These are phyloP conservation scores for Cyclaneusma minus DNA, from an alignment of 2,329 filamentous ascomycete species.

Conservation along the genomic window DNA sequence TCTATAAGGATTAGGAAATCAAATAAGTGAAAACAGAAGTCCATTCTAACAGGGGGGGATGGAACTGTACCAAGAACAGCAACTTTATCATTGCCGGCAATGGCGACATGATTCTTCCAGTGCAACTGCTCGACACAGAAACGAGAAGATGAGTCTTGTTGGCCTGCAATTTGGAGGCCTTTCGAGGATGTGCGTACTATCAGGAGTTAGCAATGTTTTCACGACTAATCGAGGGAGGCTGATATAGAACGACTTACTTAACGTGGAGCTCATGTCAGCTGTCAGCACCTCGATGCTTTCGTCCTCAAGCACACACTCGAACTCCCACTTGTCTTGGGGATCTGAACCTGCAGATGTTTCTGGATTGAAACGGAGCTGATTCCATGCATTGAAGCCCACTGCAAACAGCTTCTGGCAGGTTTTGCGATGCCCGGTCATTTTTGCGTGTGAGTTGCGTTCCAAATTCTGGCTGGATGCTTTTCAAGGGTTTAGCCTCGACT, in stretches of 20 bases:
- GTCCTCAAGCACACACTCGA: constrained; percentile 26
- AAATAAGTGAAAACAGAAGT: constrained; percentile 1
- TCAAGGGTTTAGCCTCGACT: too few relatives aligned
- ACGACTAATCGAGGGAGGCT: neutral
- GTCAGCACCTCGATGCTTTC: constrained; percentile 20
- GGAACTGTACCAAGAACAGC: too few relatives aligned
- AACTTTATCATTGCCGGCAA: constrained; percentile 20
- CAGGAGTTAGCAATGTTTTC: constrained; percentile 1
- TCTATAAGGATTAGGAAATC: constrained; percentile 1
- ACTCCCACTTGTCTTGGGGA: constrained; percentile 28
- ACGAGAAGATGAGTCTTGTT: constrained; percentile 10
- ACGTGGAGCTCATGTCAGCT: constrained; percentile 27
- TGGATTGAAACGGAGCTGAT: constrained; percentile 29
- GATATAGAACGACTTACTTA: constrained; percentile 23
- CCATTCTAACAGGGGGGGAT: too few relatives aligned
- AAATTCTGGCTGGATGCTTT: too few relatives aligned
- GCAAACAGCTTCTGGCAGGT: constrained; percentile 39
- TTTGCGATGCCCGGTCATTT: too few relatives aligned
- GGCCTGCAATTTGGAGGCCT: constrained; percentile 16
- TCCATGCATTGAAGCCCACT: constrained; percentile 43
- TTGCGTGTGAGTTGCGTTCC: too few relatives aligned
- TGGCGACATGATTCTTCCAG: constrained; percentile 13
- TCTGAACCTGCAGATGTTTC: constrained; percentile 17
- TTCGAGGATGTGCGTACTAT: constrained; percentile 11
- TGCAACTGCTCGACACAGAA: constrained; percentile 11